Evolutionary conservation across 352 stramenopile species (phyloP).

Genomic region (Phytophthora ohioensis): DNA sequence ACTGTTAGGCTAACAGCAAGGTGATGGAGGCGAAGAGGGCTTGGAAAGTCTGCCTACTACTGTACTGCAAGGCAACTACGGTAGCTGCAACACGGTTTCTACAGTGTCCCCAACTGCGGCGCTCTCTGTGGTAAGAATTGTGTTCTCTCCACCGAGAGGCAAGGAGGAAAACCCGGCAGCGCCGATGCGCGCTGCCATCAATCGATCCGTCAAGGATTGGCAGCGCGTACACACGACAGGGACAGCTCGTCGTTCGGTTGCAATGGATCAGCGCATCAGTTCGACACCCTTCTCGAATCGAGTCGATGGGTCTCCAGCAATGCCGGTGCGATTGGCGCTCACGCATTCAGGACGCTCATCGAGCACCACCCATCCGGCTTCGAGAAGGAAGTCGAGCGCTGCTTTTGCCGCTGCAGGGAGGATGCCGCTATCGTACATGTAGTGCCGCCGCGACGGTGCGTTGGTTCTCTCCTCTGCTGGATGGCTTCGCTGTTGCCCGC

Average conservation of each 20-base stretch:
- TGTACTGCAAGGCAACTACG: too few relatives aligned
- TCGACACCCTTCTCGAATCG: constrained; percentile 24
- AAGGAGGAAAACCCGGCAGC: neutral
- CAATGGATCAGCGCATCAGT: constrained; percentile 28
- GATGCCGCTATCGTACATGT: too few relatives aligned
- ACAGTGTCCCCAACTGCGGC: neutral
- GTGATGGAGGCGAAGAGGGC: neutral
- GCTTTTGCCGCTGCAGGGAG: neutral
- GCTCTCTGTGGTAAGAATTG: neutral
- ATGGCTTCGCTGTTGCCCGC: constrained; percentile 24
- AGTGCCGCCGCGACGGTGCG: constrained; percentile 1
- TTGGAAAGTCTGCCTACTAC: too few relatives aligned
- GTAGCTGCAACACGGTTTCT: too few relatives aligned
- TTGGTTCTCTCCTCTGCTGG: constrained; percentile 21
- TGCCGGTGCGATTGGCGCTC: constrained; percentile 7
- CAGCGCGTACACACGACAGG: constrained; percentile 11
- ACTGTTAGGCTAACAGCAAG: too few relatives aligned
- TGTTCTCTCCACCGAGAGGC: constrained; percentile 4
- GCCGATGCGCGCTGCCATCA: constrained; percentile 16
- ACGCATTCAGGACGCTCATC: constrained; percentile 9
- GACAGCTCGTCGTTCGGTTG: constrained; percentile 24
- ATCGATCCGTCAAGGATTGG: constrained; percentile 28
- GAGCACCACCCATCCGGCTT: constrained; percentile 7
- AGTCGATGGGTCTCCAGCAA: too few relatives aligned
- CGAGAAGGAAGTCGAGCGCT: neutral